phyloP scores from a whole-genome alignment of 2,329 filamentous ascomycete genomes.

The Helminthosporium solani region DNA sequence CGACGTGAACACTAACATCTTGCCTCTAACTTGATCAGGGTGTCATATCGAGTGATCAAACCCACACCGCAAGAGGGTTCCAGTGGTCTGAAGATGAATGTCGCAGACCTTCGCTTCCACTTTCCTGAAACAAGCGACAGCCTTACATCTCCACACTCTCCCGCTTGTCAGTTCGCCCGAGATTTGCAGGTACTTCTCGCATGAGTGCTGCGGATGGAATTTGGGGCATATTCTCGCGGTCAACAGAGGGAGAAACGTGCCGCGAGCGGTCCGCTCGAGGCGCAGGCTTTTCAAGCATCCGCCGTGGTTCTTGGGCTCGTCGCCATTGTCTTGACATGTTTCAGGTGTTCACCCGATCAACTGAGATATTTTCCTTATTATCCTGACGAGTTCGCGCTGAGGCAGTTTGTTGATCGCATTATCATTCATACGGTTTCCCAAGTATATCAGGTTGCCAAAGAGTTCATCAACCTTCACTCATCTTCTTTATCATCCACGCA shows the following conservation, averaged over 20 bases:
- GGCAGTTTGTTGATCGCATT: constrained; percentile 1
- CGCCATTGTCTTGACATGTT: constrained; percentile 28
- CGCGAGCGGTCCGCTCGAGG: constrained; percentile 18
- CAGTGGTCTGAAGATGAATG: constrained; percentile 10
- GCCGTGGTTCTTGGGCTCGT: constrained; percentile 14
- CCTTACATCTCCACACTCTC: constrained; percentile 9
- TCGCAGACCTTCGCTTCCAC: constrained; percentile 14
- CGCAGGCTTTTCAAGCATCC: constrained; percentile 21
- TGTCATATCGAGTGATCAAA: constrained; percentile 23
- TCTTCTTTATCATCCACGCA: not conserved
- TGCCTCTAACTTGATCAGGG: constrained; percentile 16
- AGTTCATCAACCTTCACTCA: too few relatives aligned
- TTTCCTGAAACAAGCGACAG: constrained; percentile 10
- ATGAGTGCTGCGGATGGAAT: not conserved
- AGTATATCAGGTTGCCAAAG: too few relatives aligned
- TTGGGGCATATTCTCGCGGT: constrained; percentile 3
- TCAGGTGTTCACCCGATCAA: constrained; percentile 12
- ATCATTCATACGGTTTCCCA: not conserved
- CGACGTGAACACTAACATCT: not conserved
- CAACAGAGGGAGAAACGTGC: constrained; percentile 12
- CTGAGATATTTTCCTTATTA: constrained; percentile 18
- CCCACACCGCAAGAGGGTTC: constrained; percentile 11
- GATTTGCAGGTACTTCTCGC: not conserved
- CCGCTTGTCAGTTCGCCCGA: constrained; percentile 22
- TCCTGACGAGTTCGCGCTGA: constrained; percentile 12